Base-by-base conservation (phyloP, 2,329 filamentous ascomycete species). In the Didymella pinodella region DNA sequence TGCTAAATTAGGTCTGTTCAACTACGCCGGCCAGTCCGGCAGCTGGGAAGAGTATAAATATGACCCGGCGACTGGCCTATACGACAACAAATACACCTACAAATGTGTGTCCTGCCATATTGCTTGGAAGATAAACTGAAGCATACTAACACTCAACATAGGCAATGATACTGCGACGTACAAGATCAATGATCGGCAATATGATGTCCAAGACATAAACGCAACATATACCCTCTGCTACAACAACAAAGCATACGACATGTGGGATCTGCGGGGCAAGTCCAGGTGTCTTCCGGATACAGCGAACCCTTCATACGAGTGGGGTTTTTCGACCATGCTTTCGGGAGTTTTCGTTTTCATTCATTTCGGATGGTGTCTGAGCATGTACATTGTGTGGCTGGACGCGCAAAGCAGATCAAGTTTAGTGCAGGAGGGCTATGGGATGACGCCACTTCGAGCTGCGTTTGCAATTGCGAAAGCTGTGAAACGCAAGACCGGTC, bases 281-380 rank as follows among this genome's bases (percentile, higher is more conserved):
- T 52, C 61, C 4, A 66, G 66, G 0, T 76, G 71, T 48, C 62
- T 77, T 0, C 72, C 74, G 18, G 68, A 75, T 53, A 72, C 69
- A 0, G 57, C 58, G 4, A 47, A 68, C 12, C 63, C 64, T 5
- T 49, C 64, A 0, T 78, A 78, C 41, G 45, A 73, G 55, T 79
- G 75, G 76, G 76, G 77, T 8, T 79, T 78, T 60, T 73, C 72
- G 0, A 73, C 74, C 32, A 67, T 76, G 62, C 62, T 77, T 7
- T 65, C 72, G 2, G 71, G 65, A 3, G 36, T 73, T 4, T 70
- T 76, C 22, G 55, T 76, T 20, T 66, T 78, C 43, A 28, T 71
- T 1, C 69, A 76, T n/a, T 54, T 70, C 2, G 57, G 60, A 10
- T 78, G 75, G 76, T 59, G 59, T 4, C 7, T 72, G 1, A 67